phyloP scores from a whole-genome alignment of 2,329 filamentous ascomycete genomes.

The Rhynchosporium graminicola region DNA sequence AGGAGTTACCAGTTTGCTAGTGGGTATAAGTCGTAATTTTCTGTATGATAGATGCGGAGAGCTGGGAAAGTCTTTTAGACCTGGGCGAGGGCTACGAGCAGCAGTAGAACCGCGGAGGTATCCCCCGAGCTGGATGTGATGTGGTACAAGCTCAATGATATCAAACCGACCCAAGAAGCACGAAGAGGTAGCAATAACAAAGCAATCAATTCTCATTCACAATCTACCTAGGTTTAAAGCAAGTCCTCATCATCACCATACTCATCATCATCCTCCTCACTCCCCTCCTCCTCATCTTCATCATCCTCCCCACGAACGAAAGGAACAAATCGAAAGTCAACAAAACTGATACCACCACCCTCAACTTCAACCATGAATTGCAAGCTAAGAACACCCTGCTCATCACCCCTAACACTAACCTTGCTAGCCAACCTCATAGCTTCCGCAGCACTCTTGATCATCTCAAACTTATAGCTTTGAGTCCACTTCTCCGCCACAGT shows the following conservation, averaged over 20 bases:
- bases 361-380: constrained; percentile 96
- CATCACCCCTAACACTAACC: constrained; percentile 85
- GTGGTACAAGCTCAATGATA: too few species aligned
- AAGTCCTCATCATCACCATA: constrained; percentile 9
- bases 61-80: too few species aligned
- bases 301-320: constrained; percentile 64
- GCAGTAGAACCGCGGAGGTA: too few species aligned
- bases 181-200: too few species aligned
- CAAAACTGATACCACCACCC: constrained; percentile 66
- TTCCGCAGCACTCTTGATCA: constrained; percentile 80
- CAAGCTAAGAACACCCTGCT: constrained; percentile 85
- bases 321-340: constrained; percentile 82
- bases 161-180: too few species aligned
- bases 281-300: constrained; percentile 33
- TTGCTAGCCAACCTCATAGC: constrained; percentile 95
- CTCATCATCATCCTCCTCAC: constrained; percentile 5
- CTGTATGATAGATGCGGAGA: too few species aligned
- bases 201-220: not conserved
- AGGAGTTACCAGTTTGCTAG: too few species aligned
- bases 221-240: not conserved
- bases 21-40: too few species aligned
- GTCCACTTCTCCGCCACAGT: constrained; percentile 59
- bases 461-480: constrained; percentile 82
- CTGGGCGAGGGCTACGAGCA: too few species aligned
- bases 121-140: too few species aligned